Percentiles rank a stretch among this genome's conserved stretches.
These are phyloP conservation scores for Lichtheimia hyalospora DNA, from an alignment of 371 early-diverging fungal species.

Conservation along the genomic window DNA sequence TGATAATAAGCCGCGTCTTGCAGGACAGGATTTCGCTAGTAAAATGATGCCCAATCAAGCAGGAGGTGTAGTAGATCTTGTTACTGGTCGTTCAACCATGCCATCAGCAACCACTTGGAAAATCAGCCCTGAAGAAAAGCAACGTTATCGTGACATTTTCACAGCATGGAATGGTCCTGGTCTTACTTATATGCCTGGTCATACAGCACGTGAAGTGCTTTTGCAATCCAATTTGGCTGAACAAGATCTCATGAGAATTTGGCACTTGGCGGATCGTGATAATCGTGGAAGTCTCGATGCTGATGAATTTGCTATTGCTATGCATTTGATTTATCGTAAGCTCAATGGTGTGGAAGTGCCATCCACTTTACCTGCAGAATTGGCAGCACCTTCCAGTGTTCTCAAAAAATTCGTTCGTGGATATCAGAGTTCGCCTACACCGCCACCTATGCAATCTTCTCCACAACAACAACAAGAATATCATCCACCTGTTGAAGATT, in stretches of 20 bases:
- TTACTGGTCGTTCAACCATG: constrained; percentile 26
- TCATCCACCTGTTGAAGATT: constrained; percentile 18
- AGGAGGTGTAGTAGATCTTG: constrained; percentile 25
- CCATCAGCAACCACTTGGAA: constrained; percentile 63
- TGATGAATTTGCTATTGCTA: constrained; percentile 55
- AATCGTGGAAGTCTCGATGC: constrained; percentile 48
- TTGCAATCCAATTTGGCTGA: constrained; percentile 40
- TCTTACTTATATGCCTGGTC: constrained; percentile 78
- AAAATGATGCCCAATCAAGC: constrained; percentile 56
- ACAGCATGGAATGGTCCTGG: constrained; percentile 81
- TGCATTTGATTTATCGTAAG: constrained; percentile 68
- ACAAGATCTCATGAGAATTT: constrained; percentile 46
- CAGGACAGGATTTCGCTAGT: constrained; percentile 45
- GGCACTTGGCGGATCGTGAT: constrained; percentile 48
- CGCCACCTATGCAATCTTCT: background rate
- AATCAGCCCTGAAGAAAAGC: constrained; percentile 78
- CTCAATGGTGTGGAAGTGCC: constrained; percentile 81
- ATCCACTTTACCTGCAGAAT: constrained; percentile 69
- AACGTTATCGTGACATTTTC: constrained; percentile 82
- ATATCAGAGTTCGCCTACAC: constrained; percentile 26
- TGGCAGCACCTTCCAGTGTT: constrained; percentile 76
- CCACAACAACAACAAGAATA: constrained; percentile 7
- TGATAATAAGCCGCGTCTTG: constrained; percentile 32
- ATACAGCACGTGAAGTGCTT: constrained; percentile 82
- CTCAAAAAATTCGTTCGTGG: constrained; percentile 60